Conservation (phyloP, 179 eudicot genomes). For the Nepenthes alata region DNA sequence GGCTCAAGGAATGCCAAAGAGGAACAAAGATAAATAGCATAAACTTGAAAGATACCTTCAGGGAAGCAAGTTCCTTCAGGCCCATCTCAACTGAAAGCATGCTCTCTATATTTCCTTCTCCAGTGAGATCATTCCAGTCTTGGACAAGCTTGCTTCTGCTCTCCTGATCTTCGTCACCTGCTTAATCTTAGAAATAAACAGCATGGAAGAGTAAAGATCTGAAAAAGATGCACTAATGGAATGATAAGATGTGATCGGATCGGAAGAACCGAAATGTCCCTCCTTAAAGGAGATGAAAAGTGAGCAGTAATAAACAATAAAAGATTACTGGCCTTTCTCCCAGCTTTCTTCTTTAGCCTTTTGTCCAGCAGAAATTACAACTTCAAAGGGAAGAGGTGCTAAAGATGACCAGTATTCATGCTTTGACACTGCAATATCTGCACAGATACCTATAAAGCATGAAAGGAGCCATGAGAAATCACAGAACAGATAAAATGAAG, state of each 20-base stretch:
- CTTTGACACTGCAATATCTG: constrained; percentile 72
- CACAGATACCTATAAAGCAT: constrained; percentile 58
- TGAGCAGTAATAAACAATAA: constrained; percentile 1
- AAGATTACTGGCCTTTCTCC: constrained; percentile 49
- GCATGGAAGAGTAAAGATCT: neutral
- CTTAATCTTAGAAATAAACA: constrained; percentile 1
- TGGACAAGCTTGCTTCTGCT: constrained; percentile 47
- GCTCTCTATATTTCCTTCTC: constrained; percentile 86
- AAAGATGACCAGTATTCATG: constrained; percentile 90
- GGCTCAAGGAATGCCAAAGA: neutral
- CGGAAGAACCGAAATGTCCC: neutral
- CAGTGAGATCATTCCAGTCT: constrained; percentile 68
- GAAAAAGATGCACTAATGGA: neutral
- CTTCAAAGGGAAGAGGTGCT: constrained; percentile 94
- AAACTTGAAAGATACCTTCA: constrained; percentile 46
- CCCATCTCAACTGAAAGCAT: constrained; percentile 98
- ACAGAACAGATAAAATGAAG: constrained; percentile 5
- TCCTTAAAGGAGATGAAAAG: neutral
- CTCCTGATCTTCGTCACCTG: constrained; percentile 55
- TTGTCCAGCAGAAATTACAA: constrained; percentile 87
- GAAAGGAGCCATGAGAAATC: neutral
- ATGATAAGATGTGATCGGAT: neutral
- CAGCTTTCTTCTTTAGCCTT: constrained; percentile 84
- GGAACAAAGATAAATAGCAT: constrained; percentile 5
- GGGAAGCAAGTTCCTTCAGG: constrained; percentile 74